Percentiles rank a stretch among this genome's conserved stretches.
These are phyloP conservation scores for Phycomyces nitens DNA, from an alignment of 192 early-diverging fungal genomes.

Conservation along the genomic window DNA sequence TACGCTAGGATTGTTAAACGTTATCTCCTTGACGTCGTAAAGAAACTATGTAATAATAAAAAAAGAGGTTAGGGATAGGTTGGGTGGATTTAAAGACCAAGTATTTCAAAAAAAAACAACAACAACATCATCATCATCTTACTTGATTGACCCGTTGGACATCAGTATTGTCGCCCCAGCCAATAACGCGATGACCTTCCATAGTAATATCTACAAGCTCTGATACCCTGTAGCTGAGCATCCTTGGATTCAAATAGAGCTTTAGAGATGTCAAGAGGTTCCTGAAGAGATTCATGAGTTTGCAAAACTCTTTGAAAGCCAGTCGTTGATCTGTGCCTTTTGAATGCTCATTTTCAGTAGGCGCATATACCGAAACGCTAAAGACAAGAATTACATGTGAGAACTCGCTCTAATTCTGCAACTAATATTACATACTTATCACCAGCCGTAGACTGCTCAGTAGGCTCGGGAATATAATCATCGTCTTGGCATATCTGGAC, in stretches of 20 bases:
- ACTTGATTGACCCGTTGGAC: conserved; percentile 2
- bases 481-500: conserved; percentile 36
- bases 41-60: too few relatives aligned
- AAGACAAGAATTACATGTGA: too few relatives aligned
- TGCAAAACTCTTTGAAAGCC: conserved; percentile 9
- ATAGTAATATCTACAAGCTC: conserved; percentile 1
- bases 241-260: not conserved
- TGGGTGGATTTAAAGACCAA: too few relatives aligned
- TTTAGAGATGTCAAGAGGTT: not conserved
- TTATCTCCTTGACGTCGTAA: conserved; percentile 30
- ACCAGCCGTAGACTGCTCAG: not conserved
- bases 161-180: conserved; percentile 1
- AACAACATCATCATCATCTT: too few relatives aligned
- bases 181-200: conserved; percentile 10
- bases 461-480: conserved; percentile 22
- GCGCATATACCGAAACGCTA: too few relatives aligned
- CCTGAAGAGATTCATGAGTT: conserved; percentile 4
- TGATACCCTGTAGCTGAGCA: not conserved
- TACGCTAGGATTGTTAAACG: conserved; percentile 68
- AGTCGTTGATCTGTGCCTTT: too few relatives aligned
- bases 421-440: conserved; percentile 1
- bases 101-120: too few relatives aligned
- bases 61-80: too few relatives aligned
- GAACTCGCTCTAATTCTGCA: not conserved
- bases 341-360: too few relatives aligned